phyloP scores from a whole-genome alignment of 192 early-diverging fungal genomes.

The Gonapodya prolifera region DNA sequence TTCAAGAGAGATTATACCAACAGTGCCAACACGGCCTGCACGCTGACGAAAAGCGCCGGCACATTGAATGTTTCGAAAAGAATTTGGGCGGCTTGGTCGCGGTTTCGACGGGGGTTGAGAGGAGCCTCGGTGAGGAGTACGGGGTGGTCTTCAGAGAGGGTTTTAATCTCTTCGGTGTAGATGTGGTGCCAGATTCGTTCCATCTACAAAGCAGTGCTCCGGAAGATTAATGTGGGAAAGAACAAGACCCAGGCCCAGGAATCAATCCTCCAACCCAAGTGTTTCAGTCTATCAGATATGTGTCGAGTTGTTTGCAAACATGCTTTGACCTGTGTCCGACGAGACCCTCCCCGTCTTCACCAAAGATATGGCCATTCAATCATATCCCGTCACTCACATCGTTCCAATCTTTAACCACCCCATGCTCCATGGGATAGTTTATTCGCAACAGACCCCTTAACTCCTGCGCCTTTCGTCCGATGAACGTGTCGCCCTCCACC shows the following conservation, averaged over 20 bases:
- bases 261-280: too few relatives aligned
- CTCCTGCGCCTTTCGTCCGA: constrained; percentile 92
- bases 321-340: too few relatives aligned
- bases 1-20: too few relatives aligned
- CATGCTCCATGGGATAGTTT: constrained; percentile 94
- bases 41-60: constrained; percentile 89
- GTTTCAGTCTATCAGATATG: too few relatives aligned
- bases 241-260: too few relatives aligned
- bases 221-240: too few relatives aligned
- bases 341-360: too few relatives aligned
- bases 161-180: constrained; percentile 94
- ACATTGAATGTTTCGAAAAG: constrained; percentile 99
- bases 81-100: constrained; percentile 88
- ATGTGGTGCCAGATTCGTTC: constrained; percentile 96
- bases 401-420: constrained; percentile 93
- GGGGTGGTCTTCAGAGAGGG: constrained; percentile 90
- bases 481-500: constrained; percentile 89
- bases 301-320: too few relatives aligned
- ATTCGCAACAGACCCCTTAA: constrained; percentile 86
- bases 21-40: constrained; percentile 95
- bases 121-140: constrained; percentile 96
- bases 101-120: constrained; percentile 80
- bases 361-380: too few relatives aligned
- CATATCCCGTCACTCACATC: too few relatives aligned
- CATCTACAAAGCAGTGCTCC: too few relatives aligned